Percentiles rank a stretch among this genome's conserved stretches.
Conservation (phyloP, 1,284 basidiomycete genomes). For the Malassezia obtusa region DNA sequence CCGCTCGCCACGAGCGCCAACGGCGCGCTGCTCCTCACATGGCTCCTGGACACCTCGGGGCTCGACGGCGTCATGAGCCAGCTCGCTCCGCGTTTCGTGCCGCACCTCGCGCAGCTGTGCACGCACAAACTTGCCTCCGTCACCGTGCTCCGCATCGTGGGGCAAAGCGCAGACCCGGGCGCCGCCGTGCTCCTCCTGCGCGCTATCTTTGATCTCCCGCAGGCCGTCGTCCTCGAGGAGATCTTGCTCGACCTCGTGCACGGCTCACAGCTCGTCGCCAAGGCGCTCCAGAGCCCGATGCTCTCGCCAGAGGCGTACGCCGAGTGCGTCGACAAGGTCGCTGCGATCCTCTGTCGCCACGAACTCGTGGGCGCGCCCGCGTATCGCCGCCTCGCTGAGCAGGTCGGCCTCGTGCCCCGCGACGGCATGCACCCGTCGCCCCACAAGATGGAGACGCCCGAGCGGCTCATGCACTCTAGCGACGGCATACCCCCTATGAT, state of each 20-base stretch:
- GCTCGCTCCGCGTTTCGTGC: conserved; percentile 84
- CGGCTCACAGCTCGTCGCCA: conserved; percentile 76
- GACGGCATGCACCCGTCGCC: not conserved
- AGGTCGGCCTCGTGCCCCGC: conserved; percentile 61
- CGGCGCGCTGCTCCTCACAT: conserved; percentile 84
- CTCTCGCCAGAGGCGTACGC: conserved; percentile 63
- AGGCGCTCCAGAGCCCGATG: conserved; percentile 56
- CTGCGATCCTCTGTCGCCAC: conserved; percentile 28
- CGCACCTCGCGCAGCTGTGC: conserved; percentile 88
- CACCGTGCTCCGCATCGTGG: conserved; percentile 65
- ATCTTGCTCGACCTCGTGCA: conserved; percentile 62
- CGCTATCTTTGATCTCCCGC: conserved; percentile 53
- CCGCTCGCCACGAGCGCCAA: conserved; percentile 96
- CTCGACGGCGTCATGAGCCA: conserved; percentile 86
- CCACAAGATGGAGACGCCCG: not conserved
- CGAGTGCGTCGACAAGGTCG: conserved; percentile 57
- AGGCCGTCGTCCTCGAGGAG: conserved; percentile 80
- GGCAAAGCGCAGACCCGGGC: conserved; percentile 43
- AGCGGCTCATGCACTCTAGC: not conserved
- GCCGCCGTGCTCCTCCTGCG: conserved; percentile 43
- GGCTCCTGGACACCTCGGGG: conserved; percentile 86
- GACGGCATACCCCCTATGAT: not conserved
- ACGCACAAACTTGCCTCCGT: conserved; percentile 94
- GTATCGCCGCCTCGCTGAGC: conserved; percentile 84
- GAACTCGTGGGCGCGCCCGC: conserved; percentile 49